Evolutionary conservation across 73 alveolate genomes (phyloP), one percentile per base, ranked within the genome.

Genomic region (Paramecium pentaurelia): DNA sequence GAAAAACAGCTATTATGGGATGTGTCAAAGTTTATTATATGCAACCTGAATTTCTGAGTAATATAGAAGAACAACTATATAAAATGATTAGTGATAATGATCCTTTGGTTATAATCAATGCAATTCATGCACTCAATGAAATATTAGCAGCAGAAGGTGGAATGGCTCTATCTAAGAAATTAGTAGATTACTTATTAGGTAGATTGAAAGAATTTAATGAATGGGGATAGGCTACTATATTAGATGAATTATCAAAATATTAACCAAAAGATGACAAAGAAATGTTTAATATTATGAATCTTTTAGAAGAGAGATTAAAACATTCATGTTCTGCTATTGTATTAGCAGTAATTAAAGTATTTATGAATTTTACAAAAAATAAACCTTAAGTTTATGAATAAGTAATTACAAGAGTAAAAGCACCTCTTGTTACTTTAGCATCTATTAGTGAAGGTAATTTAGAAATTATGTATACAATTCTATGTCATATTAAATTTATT

Each of bases 71-170:
- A 54, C 92, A 93, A 60, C 92, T 98, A 87, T 96, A 97, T 94
- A 97, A 96, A 86, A 92, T 97, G 95, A 96, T 97, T 47, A 96
- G 95, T 88, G 99, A 98, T 93, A 96, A 95, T 77, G 99, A 98
- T 93, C 98, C 99, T 59, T 88, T 96, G 70, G 99, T 98, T 58
- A 98, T 97, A 38, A 96, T 96, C 80, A 97, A 98, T 92, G 98
- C 99, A 9, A 94, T 98, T 54, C 86, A 92, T 58, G 99, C 99
- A 18, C 95, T 98, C 8, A 96, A 98, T 90, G 99, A 98, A 95
- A 97, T 98, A 25, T 86, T 96, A 86, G 99, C 96, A 70, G 97
- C 95, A 84, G 99, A 97, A 92, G 99, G 99, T n/a, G 99, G 99
- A 7, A 96, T 97, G 64, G 99, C 97, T 4, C 80, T 97, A 25